Base-by-base conservation (phyloP, 2,329 filamentous ascomycete species). In the Plectosphaerella cucumerina region DNA sequence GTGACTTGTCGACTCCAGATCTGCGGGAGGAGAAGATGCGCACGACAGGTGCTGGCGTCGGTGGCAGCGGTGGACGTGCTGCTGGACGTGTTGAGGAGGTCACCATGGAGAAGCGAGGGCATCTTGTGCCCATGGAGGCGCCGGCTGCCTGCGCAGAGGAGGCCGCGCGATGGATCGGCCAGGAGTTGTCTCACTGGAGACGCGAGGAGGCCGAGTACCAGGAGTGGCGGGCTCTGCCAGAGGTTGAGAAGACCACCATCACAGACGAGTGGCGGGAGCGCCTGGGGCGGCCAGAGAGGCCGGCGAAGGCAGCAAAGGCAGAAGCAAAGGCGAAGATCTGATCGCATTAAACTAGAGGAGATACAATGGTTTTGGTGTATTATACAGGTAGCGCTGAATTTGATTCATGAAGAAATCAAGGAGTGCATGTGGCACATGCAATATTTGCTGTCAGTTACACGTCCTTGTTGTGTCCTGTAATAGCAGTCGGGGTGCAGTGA, bases 101-200 rank as follows among this genome's bases (percentile, higher is more conserved):
- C 5, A 73, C 82, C 15, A 68, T 94, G 8, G 70, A 86, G 23
- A 78, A 78, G 0, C 75, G 78, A 6, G 90, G 92, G 0, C 93
- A 97, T 67, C 68, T 97, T 41, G 81, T 97, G 23, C 87, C 92
- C 0, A 89, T 96, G 81, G 91, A 96, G 68, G 79, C 81, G 37
- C 87, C 89, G 0, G 71, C 61, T 2, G 74, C 81, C 60, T 87
- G 85, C 55, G 92, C 90, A 2, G 72, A 79, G 52, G 67, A 78
- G 17, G 77, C 80, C 0, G 78, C 77, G 0, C 62, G 65, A 22
- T 89, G 84, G 75, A 66, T 89, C 50, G 73, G 66, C 0, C 60
- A 62, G n/a, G 82, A 87, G 63, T 56, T 88, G 56, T 63, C 69
- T 41, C 66, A 72, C 23, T 88, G 84, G 82, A 70, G 74, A 55